A percentile compares a stretch with the other conserved stretches of the same genome.
Evolutionary conservation across 495 filamentous ascomycete genomes (phyloP).

Genomic region (Darksidea phi): DNA sequence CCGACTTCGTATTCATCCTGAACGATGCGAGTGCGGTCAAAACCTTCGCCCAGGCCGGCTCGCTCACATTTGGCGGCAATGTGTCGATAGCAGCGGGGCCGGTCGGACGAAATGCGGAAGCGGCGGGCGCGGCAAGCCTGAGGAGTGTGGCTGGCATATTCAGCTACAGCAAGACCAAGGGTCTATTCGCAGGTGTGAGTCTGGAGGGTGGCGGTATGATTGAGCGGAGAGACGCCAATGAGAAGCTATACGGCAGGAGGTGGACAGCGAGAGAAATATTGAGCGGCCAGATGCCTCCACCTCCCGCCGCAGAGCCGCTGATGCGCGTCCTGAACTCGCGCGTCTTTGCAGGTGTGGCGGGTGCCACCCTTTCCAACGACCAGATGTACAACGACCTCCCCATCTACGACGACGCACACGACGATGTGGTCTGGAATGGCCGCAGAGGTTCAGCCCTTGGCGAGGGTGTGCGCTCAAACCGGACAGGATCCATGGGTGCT

Average conservation of each 20-base stretch:
- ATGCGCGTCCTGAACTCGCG: constrained; percentile 80
- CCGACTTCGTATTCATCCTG: constrained; percentile 98
- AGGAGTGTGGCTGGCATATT: constrained; percentile 90
- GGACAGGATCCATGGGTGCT: constrained; percentile 46
- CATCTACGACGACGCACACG: constrained; percentile 82
- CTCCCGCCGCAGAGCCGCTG: constrained; percentile 77
- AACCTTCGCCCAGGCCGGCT: constrained; percentile 90
- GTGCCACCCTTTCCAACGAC: constrained; percentile 51
- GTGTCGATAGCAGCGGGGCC: constrained; percentile 94
- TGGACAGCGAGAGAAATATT: constrained; percentile 82
- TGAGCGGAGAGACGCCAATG: constrained; percentile 93
- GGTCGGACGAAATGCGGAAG: constrained; percentile 91
- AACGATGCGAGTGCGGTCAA: constrained; percentile 90
- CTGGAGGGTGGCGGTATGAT: constrained; percentile 88
- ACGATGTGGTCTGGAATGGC: constrained; percentile 92
- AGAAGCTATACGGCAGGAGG: constrained; percentile 84
- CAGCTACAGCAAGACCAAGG: constrained; percentile 96
- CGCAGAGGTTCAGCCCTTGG: constrained; percentile 71
- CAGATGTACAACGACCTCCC: constrained; percentile 92
- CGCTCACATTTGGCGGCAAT: constrained; percentile 89
- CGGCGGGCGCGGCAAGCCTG: constrained; percentile 88
- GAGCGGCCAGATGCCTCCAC: constrained; percentile 70
- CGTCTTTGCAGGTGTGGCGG: constrained; percentile 68
- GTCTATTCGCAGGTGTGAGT: constrained; percentile 91
- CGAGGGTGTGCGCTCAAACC: constrained; percentile 64